Conservation (phyloP, 371 early-diverging fungal species). For the Blakeslea trispora region DNA sequence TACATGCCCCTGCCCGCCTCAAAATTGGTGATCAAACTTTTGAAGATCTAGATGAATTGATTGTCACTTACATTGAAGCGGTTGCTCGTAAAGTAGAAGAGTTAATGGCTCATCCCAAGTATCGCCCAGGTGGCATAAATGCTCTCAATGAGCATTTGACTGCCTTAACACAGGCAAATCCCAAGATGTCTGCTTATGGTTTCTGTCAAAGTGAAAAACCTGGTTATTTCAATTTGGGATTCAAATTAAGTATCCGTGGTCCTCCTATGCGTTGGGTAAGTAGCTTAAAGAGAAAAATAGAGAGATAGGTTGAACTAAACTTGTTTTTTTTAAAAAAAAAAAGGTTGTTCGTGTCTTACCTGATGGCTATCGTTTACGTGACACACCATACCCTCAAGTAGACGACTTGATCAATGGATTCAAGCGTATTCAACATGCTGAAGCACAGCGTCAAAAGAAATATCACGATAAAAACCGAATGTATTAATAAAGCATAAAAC, state of each 20-base stretch:
- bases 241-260: conserved; percentile 43
- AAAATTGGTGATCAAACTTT: conserved; percentile 67
- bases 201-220: conserved; percentile 54
- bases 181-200: conserved; percentile 60
- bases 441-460: conserved; percentile 17
- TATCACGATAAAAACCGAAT: too few species aligned
- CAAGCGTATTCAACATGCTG: conserved; percentile 40
- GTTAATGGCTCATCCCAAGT: conserved; percentile 68
- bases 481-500: conserved; percentile 7
- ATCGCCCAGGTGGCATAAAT: conserved; percentile 39
- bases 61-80: conserved; percentile 88
- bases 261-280: conserved; percentile 46
- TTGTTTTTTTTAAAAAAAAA: too few species aligned
- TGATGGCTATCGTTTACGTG: conserved; percentile 60
- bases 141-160: conserved; percentile 45
- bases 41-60: conserved; percentile 89
- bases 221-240: conserved; percentile 56
- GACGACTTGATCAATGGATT: conserved; percentile 69
- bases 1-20: conserved; percentile 53
- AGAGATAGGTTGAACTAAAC: too few species aligned
- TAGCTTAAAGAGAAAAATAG: background rate
- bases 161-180: conserved; percentile 45
- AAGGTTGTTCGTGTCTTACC: conserved; percentile 67
- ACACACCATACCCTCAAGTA: conserved; percentile 59
- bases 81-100: conserved; percentile 70